phyloP scores from a whole-genome alignment of 2,329 filamentous ascomycete species.

The Aspergillus amoenus region DNA sequence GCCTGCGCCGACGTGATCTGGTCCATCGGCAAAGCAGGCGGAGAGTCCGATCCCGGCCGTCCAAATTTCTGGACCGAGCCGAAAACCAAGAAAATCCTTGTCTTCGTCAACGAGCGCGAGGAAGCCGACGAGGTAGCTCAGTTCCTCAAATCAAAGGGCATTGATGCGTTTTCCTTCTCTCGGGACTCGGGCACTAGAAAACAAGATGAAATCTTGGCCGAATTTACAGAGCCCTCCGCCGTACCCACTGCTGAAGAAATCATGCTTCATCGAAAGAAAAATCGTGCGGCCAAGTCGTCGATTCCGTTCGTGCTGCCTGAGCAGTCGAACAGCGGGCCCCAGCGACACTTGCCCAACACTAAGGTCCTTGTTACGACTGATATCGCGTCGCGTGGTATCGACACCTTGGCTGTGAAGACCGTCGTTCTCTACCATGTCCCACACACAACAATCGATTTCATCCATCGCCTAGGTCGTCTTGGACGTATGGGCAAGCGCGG shows the following conservation, averaged over 20 bases:
- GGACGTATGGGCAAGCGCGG: conserved; percentile 91
- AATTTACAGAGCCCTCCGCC: conserved; percentile 60
- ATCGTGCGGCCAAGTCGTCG: conserved; percentile 27
- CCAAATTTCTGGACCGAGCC: conserved; percentile 40
- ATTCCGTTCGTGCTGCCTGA: conserved; percentile 43
- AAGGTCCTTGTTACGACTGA: conserved; percentile 95
- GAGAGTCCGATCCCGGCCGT: conserved; percentile 36
- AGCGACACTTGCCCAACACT: conserved; percentile 66
- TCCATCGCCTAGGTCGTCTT: conserved; percentile 88
- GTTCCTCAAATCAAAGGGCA: conserved; percentile 79
- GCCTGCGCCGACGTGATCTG: conserved; percentile 95
- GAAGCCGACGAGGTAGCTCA: conserved; percentile 77
- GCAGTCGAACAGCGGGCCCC: conserved; percentile 27
- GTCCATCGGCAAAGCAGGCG: conserved; percentile 79
- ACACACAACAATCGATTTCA: conserved; percentile 96
- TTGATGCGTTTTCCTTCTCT: conserved; percentile 81
- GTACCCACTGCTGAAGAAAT: conserved; percentile 39
- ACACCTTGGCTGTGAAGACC: conserved; percentile 85
- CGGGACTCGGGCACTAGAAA: conserved; percentile 78
- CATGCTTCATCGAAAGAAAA: conserved; percentile 29
- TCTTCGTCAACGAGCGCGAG: conserved; percentile 96
- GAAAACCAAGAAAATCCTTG: conserved; percentile 80
- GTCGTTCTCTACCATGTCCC: conserved; percentile 97
- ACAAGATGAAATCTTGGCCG: conserved; percentile 71
- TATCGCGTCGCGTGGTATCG: conserved; percentile 86